These are phyloP conservation scores for Paracoccidioides brasiliensis DNA, from an alignment of 2,329 filamentous ascomycete genomes.

Conservation along the genomic window DNA sequence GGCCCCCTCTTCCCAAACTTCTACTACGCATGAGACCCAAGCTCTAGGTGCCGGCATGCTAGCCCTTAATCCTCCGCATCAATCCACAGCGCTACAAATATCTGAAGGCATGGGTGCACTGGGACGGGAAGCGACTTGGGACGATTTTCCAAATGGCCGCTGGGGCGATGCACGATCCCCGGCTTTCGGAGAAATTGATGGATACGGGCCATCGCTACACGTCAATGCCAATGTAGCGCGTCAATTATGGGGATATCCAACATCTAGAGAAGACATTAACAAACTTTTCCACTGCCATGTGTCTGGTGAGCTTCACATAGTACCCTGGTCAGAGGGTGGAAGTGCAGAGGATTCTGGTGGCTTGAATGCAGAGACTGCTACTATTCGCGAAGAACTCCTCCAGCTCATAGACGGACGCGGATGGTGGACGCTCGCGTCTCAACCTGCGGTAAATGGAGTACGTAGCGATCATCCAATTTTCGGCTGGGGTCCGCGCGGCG, in stretches of 20 bases:
- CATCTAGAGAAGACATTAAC: slow-evolving; percentile 57
- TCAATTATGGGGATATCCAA: slow-evolving; percentile 72
- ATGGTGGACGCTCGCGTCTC: slow-evolving; percentile 94
- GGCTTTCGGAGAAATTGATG: slow-evolving; percentile 91
- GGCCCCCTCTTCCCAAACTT: slow-evolving; percentile 21
- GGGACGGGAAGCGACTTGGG: slow-evolving; percentile 93
- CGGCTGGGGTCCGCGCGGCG: slow-evolving; percentile 79
- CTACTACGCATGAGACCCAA: slow-evolving; percentile 48
- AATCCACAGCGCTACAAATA: slow-evolving; percentile 78
- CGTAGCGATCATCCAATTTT: slow-evolving; percentile 64
- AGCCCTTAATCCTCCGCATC: slow-evolving; percentile 51
- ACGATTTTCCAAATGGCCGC: slow-evolving; percentile 91
- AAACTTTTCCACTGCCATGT: slow-evolving; percentile 71
- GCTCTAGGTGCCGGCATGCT: slow-evolving; percentile 68
- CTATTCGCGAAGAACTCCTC: slow-evolving; percentile 64
- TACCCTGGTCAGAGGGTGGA: slow-evolving; percentile 74
- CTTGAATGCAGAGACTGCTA: slow-evolving; percentile 57
- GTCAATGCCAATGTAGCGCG: slow-evolving; percentile 76
- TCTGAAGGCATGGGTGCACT: slow-evolving; percentile 84
- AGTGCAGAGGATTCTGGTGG: slow-evolving; percentile 46
- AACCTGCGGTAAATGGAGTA: slow-evolving; percentile 82
- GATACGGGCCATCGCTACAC: slow-evolving; percentile 93
- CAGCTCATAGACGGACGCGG: slow-evolving; percentile 61
- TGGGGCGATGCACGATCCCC: slow-evolving; percentile 90
- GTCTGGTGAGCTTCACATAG: slow-evolving; percentile 61